Percentiles rank a stretch among this genome's conserved stretches.
phyloP scores from a whole-genome alignment of 2,329 filamentous ascomycete genomes.

The Pestalotiopsis sp. region DNA sequence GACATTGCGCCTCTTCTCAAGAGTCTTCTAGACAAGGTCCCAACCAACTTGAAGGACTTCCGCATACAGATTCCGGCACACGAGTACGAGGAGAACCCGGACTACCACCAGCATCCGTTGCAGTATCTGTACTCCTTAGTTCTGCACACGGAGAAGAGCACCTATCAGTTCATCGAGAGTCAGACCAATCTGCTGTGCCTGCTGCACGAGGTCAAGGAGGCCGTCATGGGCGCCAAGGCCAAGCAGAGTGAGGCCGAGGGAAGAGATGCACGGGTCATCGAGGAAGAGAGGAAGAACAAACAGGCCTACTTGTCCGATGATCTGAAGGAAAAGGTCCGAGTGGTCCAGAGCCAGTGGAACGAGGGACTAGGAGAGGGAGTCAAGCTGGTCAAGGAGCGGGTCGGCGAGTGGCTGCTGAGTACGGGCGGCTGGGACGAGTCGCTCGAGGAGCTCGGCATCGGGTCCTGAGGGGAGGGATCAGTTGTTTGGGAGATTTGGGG shows the following conservation, averaged over 20 bases:
- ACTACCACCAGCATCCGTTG: conserved; percentile 78
- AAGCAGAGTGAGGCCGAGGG: conserved; percentile 70
- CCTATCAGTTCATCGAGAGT: conserved; percentile 95
- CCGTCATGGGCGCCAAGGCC: conserved; percentile 64
- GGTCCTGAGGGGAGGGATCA: conserved; percentile 38
- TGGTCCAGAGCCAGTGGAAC: conserved; percentile 89
- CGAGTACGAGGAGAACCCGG: conserved; percentile 85
- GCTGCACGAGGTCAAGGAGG: conserved; percentile 86
- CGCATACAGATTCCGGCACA: conserved; percentile 74
- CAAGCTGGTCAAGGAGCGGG: conserved; percentile 71
- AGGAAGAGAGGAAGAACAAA: conserved; percentile 66
- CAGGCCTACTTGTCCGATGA: conserved; percentile 77
- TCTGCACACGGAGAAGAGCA: conserved; percentile 86
- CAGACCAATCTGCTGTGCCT: conserved; percentile 91
- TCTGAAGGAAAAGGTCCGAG: conserved; percentile 88
- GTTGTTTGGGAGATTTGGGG: not conserved
- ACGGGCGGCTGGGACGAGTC: conserved; percentile 89
- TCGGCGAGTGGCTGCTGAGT: conserved; percentile 72
- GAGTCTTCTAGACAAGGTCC: conserved; percentile 79
- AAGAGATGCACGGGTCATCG: conserved; percentile 44
- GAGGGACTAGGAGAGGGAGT: conserved; percentile 83
- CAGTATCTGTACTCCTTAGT: conserved; percentile 90
- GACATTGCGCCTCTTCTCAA: conserved; percentile 88
- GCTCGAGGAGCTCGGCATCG: conserved; percentile 61
- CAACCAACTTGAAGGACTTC: conserved; percentile 60